phyloP scores from a whole-genome alignment of 2,329 filamentous ascomycete genomes.

The Diaporthe capsici region DNA sequence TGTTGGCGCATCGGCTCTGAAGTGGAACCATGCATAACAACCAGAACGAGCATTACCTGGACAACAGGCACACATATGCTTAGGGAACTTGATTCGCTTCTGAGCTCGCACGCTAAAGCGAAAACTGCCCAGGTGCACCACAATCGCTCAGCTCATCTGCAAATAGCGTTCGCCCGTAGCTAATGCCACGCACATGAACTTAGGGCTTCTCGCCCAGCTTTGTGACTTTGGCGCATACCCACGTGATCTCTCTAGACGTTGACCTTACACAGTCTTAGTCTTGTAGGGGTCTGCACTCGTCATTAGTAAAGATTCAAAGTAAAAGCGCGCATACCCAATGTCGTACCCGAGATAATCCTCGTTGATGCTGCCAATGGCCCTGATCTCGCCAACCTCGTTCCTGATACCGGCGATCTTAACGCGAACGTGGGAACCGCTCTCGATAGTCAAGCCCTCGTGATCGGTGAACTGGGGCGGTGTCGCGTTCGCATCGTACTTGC shows the following conservation, averaged over 20 bases:
- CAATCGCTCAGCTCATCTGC: constrained; percentile 6
- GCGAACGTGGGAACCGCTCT: constrained; percentile 92
- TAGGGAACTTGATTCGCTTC: background rate
- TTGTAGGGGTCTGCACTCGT: constrained; percentile 35
- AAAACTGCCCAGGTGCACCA: background rate
- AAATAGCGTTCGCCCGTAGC: background rate
- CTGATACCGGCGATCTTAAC: constrained; percentile 95
- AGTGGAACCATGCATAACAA: background rate
- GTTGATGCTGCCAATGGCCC: constrained; percentile 97
- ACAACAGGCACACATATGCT: background rate
- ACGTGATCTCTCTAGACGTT: background rate
- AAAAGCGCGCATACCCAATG: background rate
- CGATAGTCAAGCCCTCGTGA: constrained; percentile 92
- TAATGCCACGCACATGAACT: background rate
- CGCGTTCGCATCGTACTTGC: constrained; percentile 95
- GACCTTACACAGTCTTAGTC: constrained; percentile 25
- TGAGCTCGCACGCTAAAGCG: background rate
- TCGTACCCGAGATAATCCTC: constrained; percentile 79
- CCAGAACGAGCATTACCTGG: constrained; percentile 8
- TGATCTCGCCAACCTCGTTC: constrained; percentile 95
- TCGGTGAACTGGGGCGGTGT: constrained; percentile 98
- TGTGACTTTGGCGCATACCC: background rate
- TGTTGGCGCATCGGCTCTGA: background rate
- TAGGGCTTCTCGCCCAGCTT: background rate
- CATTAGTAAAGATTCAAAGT: constrained; percentile 2